Base-by-base conservation (phyloP, 2,329 filamentous ascomycete species). In the Phoma herbarum region DNA sequence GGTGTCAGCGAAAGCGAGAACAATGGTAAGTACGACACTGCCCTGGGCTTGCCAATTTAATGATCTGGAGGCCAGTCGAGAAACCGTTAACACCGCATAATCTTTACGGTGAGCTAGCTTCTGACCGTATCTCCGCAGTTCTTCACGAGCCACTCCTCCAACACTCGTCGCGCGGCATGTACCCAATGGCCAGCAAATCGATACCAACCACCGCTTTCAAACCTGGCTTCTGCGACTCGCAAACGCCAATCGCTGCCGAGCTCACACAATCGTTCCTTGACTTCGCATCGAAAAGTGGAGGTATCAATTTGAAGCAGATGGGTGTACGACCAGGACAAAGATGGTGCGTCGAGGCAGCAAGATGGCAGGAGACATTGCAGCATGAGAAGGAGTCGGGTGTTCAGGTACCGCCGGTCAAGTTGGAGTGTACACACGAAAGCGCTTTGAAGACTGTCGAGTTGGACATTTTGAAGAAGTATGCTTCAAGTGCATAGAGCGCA, bases 371-470 rank as follows among this genome's bases (percentile, higher is more conserved):
- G 31, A 55, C 53, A 18, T 28, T 61, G 12, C 25, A 52, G 10
- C 54, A 57, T 8, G 61, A 61, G 48, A 41, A 45, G 37, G 59
- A 57, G 11, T 12, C 28, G 6, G 59, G 51, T 2, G 48, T 58
- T 3, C 51, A 58, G 29, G 61, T 63, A 3, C 61, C 61, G 25
- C 39, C 22, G 2, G 52, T 63, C 2, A 59, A 58, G 22, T 22
- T 63, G 22, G 61, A 61, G 22, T 61, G 61, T 20, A 63, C 58
- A 18, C 61, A 63, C 41, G 55, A 61, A 16, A 57, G 54, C 22
- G 61, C 55, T 12, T 33, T 63, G 26, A 39, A 57, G 12, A 57
- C 29, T 9, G 55, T 63, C 3, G 58, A 46, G 16, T 23, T 63
- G 48, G 61, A 61, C 14, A 16, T 48, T 7, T 26, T 63, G 49